Percentiles rank a stretch among this genome's conserved stretches.
phyloP scores from a whole-genome alignment of 148 eudicot genomes.

The Tetragonia tetragonoides region DNA sequence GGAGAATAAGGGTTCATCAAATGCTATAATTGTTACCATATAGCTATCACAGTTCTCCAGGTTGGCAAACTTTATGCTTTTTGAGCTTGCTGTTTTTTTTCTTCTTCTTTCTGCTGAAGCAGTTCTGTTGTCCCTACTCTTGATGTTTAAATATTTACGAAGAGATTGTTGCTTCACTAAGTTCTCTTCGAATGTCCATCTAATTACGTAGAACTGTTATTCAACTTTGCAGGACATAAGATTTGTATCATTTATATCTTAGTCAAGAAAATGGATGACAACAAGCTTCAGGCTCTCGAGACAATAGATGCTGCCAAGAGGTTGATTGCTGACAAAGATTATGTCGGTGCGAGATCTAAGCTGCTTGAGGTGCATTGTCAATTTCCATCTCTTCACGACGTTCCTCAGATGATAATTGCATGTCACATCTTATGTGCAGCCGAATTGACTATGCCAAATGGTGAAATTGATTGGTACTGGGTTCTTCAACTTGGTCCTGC shows the following conservation, averaged over 20 bases:
- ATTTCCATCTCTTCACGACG: constrained; percentile 35
- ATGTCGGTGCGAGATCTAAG: constrained; percentile 45
- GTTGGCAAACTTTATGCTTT: neutral
- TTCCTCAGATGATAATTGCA: constrained; percentile 39
- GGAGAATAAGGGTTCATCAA: neutral
- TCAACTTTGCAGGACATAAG: constrained; percentile 17
- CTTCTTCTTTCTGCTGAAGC: neutral
- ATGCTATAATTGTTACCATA: neutral
- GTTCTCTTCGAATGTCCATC: neutral
- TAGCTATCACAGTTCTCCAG: no score
- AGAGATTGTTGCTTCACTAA: neutral
- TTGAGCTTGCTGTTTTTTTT: neutral
- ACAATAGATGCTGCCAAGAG: constrained; percentile 47
- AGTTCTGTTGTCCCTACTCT: neutral
- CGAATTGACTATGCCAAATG: constrained; percentile 33
- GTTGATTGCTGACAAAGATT: constrained; percentile 37
- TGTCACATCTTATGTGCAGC: constrained; percentile 51
- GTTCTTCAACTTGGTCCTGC: constrained; percentile 50
- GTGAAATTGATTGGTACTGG: constrained; percentile 57
- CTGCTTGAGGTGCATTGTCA: constrained; percentile 44
- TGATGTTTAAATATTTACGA: neutral
- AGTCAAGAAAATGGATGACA: constrained; percentile 17
- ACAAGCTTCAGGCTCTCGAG: constrained; percentile 31
- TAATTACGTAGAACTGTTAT: neutral
- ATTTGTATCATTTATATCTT: neutral